phyloP scores from a whole-genome alignment of 2,329 filamentous ascomycete genomes.

The Sporothrix dimorphospora region DNA sequence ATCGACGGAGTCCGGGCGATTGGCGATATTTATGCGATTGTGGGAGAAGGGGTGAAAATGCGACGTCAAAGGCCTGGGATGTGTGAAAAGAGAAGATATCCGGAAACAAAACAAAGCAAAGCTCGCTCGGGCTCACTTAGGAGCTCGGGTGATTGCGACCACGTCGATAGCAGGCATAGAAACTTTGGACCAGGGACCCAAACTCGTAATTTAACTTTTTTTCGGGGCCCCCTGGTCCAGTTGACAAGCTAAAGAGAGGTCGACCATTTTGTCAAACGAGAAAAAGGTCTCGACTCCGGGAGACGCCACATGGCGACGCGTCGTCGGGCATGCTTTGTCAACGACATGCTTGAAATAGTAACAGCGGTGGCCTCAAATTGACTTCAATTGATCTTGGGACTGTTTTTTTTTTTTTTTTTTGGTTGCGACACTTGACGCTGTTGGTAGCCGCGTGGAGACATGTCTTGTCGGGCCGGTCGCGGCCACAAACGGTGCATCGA shows the following conservation, averaged over 20 bases:
- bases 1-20: not conserved
- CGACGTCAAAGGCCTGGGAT: not conserved
- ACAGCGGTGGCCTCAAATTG: not conserved
- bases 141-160: not conserved
- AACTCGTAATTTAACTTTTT: slow-evolving; percentile 7
- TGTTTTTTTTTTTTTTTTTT: too few species aligned
- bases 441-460: not conserved
- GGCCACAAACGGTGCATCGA: not conserved
- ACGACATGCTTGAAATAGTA: not conserved
- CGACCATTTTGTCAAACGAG: not conserved
- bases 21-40: not conserved
- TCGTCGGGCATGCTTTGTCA: not conserved
- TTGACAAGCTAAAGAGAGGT: not conserved
- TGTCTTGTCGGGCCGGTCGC: not conserved
- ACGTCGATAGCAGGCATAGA: not conserved
- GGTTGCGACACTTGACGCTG: not conserved
- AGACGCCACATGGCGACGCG: not conserved
- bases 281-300: not conserved
- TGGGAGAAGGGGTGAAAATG: not conserved
- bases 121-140: not conserved
- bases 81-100: not conserved
- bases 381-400: not conserved
- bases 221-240: not conserved
- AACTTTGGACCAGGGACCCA: not conserved
- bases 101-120: not conserved